Conservation (phyloP, 345 rosid species). For the Linum lewisii region DNA sequence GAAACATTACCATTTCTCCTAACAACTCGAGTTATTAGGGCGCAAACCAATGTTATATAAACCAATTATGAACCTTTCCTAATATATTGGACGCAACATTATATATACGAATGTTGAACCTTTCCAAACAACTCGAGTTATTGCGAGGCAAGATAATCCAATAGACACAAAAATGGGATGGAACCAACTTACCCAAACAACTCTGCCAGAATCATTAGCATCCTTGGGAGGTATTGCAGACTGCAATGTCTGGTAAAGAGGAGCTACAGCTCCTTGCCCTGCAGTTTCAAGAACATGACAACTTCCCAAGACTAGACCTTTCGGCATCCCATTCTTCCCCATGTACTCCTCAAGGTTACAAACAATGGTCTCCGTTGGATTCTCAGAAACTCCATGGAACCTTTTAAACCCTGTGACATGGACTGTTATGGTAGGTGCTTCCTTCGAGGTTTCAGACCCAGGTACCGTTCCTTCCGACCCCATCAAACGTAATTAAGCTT, state of each 20-base stretch:
- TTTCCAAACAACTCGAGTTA: no score
- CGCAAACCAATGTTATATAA: no score
- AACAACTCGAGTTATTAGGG: no score
- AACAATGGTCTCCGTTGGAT: slow-evolving; percentile 82
- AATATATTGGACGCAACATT: no score
- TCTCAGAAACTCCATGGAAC: slow-evolving; percentile 95
- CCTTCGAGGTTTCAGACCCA: neutral
- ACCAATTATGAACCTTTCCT: no score
- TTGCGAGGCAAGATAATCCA: no score
- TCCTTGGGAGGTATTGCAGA: slow-evolving; percentile 38
- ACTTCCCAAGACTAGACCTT: slow-evolving; percentile 65
- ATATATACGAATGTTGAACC: no score
- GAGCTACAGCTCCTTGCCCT: slow-evolving; percentile 61
- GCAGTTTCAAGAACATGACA: slow-evolving; percentile 85
- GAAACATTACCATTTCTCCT: no score
- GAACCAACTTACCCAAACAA: slow-evolving; percentile 59
- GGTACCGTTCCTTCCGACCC: slow-evolving; percentile 69
- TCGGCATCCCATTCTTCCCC: slow-evolving; percentile 57
- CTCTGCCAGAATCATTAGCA: slow-evolving; percentile 34
- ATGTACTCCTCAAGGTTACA: slow-evolving; percentile 55
- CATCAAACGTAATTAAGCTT: slow-evolving; percentile 23
- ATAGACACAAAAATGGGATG: no score
- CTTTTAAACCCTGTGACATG: slow-evolving; percentile 93
- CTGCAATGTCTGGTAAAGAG: slow-evolving; percentile 56
- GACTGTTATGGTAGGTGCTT: slow-evolving; percentile 54